Percentiles rank a stretch among this genome's conserved stretches.
Conservation (phyloP, 495 filamentous ascomycete species). For the Arthonia radiata region DNA sequence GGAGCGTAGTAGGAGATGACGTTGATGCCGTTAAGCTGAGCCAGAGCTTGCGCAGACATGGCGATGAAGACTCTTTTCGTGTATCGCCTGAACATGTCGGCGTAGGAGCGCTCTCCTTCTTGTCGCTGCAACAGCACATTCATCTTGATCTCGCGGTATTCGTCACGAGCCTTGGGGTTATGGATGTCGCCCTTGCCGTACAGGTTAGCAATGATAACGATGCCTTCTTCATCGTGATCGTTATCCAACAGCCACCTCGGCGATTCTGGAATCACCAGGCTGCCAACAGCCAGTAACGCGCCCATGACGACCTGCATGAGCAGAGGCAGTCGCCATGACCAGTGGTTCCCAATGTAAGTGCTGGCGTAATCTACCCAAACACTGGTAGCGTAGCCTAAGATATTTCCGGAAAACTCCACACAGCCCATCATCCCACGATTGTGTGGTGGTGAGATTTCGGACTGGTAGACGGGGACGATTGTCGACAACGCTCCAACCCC, state of each 20-base stretch:
- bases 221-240: conserved; percentile 94
- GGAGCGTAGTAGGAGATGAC: conserved; percentile 98
- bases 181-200: conserved; percentile 91
- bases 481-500: conserved; percentile 88
- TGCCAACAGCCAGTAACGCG: conserved; percentile 54
- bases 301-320: conserved; percentile 93
- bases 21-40: conserved; percentile 95
- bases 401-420: conserved; percentile 95
- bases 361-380: conserved; percentile 99
- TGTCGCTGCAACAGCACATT: conserved; percentile 76
- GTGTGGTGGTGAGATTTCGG: conserved; percentile 89
- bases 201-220: conserved; percentile 90
- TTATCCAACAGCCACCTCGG: conserved; percentile 96
- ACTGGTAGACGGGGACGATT: conserved; percentile 95
- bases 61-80: conserved; percentile 83
- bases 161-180: conserved; percentile 67
- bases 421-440: conserved; percentile 88
- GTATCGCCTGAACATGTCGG: conserved; percentile 90
- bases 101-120: conserved; percentile 78
- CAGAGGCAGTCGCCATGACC: conserved; percentile 77
- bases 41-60: conserved; percentile 92
- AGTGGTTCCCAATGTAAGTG: conserved; percentile 61
- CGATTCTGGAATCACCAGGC: conserved; percentile 83
- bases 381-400: conserved; percentile 79
- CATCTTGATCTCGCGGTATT: conserved; percentile 98